Evolutionary conservation across 1,139 yeast species (phyloP), one percentile per base, ranked within the genome.

Genomic region (Ogataea hybrid): DNA sequence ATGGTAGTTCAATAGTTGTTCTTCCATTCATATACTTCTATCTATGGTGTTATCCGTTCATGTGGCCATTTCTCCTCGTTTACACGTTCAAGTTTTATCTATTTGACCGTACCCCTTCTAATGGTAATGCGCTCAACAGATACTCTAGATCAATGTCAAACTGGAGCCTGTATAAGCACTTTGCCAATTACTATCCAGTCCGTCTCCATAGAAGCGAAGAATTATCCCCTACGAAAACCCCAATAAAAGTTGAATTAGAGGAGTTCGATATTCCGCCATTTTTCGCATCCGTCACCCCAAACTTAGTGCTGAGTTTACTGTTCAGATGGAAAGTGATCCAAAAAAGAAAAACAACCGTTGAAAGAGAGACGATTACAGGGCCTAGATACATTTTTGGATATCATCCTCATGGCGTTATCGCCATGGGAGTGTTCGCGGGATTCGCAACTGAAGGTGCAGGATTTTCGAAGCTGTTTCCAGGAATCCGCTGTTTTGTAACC

Each of bases 341-440:
- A 7, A 43, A 34, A 21, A 37, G 28, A 29, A 45, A 34, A 4
- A 38, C 42, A 21, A 35, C 15, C 7, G 31, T 43, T 12, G 36
- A 17, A 12, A 65, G 61, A 31, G 63, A 61, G 28, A 66, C 70
- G 2, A 58, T 68, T n/a, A 69, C 79, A 1, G 94, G 92, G 0
- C 89, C 94, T 1, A 71, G 84, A 35, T 92, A 92, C 61, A 79
- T 92, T 1, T 90, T 92, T 64, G 96, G 97, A 0, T 85, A 88
- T 59, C 97, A 90, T 63, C 98, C 99, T 0, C 98, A 92, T 61
- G 98, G 99, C 0, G 90, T 92, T 9, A 89, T 90, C 21, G 88
- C 96, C 0, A 75, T 90, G 77, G 97, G 97, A 1, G 94, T 84
- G 0, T 80, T 92, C 62, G 96, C 96, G 4, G 82, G 82, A 0